Conservation (phyloP, 345 rosid genomes). For the Pugionium cornutum region DNA sequence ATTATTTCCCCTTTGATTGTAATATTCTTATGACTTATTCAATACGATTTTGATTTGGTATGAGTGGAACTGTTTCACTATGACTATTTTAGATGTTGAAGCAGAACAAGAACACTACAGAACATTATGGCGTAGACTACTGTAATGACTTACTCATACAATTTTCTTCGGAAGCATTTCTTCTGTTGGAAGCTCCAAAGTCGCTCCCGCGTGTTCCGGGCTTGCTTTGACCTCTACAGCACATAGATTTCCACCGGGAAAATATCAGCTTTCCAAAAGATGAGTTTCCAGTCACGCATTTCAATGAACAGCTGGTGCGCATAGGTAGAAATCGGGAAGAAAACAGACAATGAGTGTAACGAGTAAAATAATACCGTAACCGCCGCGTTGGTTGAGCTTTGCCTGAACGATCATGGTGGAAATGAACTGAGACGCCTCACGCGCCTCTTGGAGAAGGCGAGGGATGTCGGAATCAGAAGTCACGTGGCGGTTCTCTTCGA, state of each 20-base stretch:
- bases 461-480: conserved; percentile 61
- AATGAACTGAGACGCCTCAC: conserved; percentile 74
- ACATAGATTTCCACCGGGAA: background rate
- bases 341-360: background rate
- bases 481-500: conserved; percentile 76
- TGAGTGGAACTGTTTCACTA: too few relatives aligned
- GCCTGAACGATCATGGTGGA: conserved; percentile 96
- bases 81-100: too few relatives aligned
- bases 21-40: too few relatives aligned
- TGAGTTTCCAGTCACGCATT: conserved; percentile 26
- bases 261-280: background rate
- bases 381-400: conserved; percentile 81
- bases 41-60: too few relatives aligned
- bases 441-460: conserved; percentile 78
- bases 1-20: too few relatives aligned
- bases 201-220: conserved; percentile 77
- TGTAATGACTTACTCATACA: conserved; percentile 34
- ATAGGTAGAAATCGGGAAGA: background rate
- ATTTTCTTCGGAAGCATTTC: conserved; percentile 54
- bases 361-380: conserved; percentile 54
- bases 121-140: too few relatives aligned
- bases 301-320: conserved; percentile 44
- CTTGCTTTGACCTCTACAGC: conserved; percentile 75
- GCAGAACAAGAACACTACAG: too few relatives aligned
- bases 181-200: conserved; percentile 80